Conservation (phyloP, 257 asterid species). For the Solanum corneliomulleri region DNA sequence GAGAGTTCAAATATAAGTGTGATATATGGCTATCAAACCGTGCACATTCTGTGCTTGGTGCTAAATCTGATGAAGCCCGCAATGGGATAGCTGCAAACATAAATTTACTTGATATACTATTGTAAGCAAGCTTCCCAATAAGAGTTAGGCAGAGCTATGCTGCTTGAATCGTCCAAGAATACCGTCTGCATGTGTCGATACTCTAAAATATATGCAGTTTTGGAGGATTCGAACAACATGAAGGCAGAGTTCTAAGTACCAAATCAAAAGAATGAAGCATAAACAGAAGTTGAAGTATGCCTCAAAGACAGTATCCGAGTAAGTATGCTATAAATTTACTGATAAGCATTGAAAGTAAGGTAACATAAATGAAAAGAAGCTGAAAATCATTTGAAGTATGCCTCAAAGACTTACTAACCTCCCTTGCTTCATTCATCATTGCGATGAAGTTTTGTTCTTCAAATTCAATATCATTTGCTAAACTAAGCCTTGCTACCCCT, state of each 20-base stretch:
- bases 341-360: neutral
- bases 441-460: constrained; percentile 85
- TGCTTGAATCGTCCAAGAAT: neutral
- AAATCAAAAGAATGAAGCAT: neutral
- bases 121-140: neutral
- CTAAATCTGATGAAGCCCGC: neutral
- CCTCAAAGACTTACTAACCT: constrained; percentile 37
- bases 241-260: neutral
- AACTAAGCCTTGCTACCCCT: constrained; percentile 83
- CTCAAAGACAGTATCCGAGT: neutral
- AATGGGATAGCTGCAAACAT: neutral
- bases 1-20: neutral
- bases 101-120: neutral
- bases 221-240: neutral
- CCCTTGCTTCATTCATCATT: constrained; percentile 76
- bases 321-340: no score
- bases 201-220: neutral
- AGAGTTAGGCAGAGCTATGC: neutral
- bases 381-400: no score
- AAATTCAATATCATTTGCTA: constrained; percentile 81
- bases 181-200: neutral
- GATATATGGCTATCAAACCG: neutral
- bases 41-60: neutral
- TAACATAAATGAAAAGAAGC: neutral
- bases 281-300: neutral